Base-by-base conservation (phyloP, 345 rosid species). In the Cochlearia excelsa region DNA sequence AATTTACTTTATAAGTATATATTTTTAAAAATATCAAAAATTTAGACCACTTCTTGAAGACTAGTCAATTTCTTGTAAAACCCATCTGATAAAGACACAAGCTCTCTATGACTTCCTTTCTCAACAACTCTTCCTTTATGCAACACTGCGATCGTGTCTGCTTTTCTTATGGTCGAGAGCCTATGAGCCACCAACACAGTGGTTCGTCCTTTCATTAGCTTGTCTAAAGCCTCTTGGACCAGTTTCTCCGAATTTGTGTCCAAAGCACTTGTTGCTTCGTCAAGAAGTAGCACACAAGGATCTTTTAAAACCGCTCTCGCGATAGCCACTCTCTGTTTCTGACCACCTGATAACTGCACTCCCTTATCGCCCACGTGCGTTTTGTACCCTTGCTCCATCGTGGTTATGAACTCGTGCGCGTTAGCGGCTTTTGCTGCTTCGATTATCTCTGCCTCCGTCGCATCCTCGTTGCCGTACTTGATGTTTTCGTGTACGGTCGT, bases 191-290 rank as follows among this genome's bases (percentile, higher is more conserved):
- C 95, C 37, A 91, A 16, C 23, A 88, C 66, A 1, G 96, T 81
- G 2, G 91, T 85, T 51, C 91, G 68, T 2, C 81, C 90, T 74
- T 79, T 75, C 98, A 84, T 84, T 3, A 91, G 81, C 70, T 67
- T 82, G 46, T 85, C 82, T 6, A 91, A 68, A n/a, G 95, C 95
- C 46, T 82, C 90, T 61, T 86, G 88, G 38, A 91, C 95, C 43
- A 74, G 37, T 50, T 79, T 88, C 81, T 91, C 96, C 1, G 95
- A 82, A 26, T 50, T 74, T 0, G 82, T 67, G 57, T 88, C 98
- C 66, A 91, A 59, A 39, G 98, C 88, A 65, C 96, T 87, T 7
- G 94, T 87, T 1, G 96, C 91, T 68, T 91, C 96, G 56, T 87
- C 98, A 26, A 91, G 71, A 1, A 91, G 86, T 44, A 91, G 84